These are phyloP conservation scores for Globisporangium takayamanum DNA, from an alignment of 352 stramenopile genomes.

Conservation along the genomic window DNA sequence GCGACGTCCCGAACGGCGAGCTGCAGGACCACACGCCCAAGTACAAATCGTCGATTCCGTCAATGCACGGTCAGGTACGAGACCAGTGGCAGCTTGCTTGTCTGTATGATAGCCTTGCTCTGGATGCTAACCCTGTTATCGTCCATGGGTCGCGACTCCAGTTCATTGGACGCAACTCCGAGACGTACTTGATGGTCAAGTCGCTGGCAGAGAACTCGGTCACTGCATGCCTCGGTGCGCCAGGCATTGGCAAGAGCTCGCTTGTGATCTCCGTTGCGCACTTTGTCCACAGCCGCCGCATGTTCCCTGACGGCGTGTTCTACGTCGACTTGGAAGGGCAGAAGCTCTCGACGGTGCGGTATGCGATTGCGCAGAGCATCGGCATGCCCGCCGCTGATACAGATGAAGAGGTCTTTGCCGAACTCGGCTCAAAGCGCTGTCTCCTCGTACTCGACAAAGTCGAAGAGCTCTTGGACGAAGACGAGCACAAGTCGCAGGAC, in stretches of 20 bases:
- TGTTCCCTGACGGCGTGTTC: constrained; percentile 76
- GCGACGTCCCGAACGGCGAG: constrained; percentile 48
- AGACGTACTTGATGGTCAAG: constrained; percentile 76
- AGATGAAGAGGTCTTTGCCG: constrained; percentile 73
- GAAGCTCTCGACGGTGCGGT: constrained; percentile 71
- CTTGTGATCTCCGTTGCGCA: constrained; percentile 77
- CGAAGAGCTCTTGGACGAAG: constrained; percentile 70
- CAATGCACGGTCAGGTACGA: constrained; percentile 63
- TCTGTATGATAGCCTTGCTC: neutral
- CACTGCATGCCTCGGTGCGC: constrained; percentile 62
- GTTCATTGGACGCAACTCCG: constrained; percentile 75
- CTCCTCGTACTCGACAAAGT: constrained; percentile 78
- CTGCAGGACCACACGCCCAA: constrained; percentile 57
- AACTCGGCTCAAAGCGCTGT: constrained; percentile 59
- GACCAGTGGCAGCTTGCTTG: too few relatives aligned
- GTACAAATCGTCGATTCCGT: constrained; percentile 71
- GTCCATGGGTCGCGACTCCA: constrained; percentile 6
- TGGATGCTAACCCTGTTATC: neutral
- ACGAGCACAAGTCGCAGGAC: constrained; percentile 66
- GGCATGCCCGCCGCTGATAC: constrained; percentile 66
- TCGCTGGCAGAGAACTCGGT: constrained; percentile 69
- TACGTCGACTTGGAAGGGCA: constrained; percentile 82
- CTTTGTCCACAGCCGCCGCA: constrained; percentile 69
- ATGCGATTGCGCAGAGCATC: constrained; percentile 76
- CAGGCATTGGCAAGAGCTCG: constrained; percentile 78